These are phyloP conservation scores for Biscogniauxia mediterranea DNA, from an alignment of 2,329 filamentous ascomycete species.

Conservation along the genomic window DNA sequence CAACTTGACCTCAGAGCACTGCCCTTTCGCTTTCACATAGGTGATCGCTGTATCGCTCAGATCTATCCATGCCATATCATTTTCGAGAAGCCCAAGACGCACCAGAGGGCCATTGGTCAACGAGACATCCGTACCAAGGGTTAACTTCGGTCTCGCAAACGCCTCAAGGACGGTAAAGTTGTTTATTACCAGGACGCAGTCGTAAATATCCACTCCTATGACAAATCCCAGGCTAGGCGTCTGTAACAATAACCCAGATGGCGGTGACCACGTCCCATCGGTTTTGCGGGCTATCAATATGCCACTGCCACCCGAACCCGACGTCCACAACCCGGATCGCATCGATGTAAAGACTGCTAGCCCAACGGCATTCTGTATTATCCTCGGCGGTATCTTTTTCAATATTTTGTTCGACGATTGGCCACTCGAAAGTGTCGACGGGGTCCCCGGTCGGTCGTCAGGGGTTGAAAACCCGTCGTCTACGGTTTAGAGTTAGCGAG, in stretches of 20 bases:
- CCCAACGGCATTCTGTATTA: slow-evolving; percentile 86
- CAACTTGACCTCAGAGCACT: slow-evolving; percentile 53
- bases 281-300: slow-evolving; percentile 80
- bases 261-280: slow-evolving; percentile 87
- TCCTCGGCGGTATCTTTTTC: slow-evolving; percentile 82
- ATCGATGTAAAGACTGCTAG: slow-evolving; percentile 94
- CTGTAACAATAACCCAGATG: slow-evolving; percentile 86
- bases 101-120: slow-evolving; percentile 74
- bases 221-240: slow-evolving; percentile 87
- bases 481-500: slow-evolving; percentile 25
- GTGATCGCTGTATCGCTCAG: slow-evolving; percentile 55
- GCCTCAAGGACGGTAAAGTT: slow-evolving; percentile 79
- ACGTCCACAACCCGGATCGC: slow-evolving; percentile 89
- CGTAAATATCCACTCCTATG: slow-evolving; percentile 90
- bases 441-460: slow-evolving; percentile 35
- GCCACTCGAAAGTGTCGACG: slow-evolving; percentile 36
- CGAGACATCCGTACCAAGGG: slow-evolving; percentile 77
- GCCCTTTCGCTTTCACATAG: slow-evolving; percentile 58
- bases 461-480: slow-evolving; percentile 56
- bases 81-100: slow-evolving; percentile 49
- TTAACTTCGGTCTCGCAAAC: slow-evolving; percentile 76
- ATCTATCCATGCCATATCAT: slow-evolving; percentile 51
- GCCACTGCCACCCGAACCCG: slow-evolving; percentile 85
- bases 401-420: slow-evolving; percentile 54
- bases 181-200: slow-evolving; percentile 92